These are phyloP conservation scores for Liquidambar formosana DNA, from an alignment of 164 flowering plant genomes.

Conservation along the genomic window DNA sequence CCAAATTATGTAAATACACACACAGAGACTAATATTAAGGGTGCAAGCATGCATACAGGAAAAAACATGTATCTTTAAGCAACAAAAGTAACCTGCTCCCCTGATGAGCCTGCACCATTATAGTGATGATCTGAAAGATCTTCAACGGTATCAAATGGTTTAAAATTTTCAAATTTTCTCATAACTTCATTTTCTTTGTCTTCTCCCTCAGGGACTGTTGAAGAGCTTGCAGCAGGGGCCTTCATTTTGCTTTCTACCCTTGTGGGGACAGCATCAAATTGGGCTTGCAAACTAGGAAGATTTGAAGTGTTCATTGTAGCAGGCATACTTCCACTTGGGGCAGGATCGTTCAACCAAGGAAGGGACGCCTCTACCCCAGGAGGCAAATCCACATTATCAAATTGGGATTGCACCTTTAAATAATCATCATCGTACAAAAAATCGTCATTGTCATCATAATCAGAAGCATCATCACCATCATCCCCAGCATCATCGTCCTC, in stretches of 20 bases:
- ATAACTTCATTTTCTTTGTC: constrained; percentile 18
- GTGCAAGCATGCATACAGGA: neutral
- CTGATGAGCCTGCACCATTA: neutral
- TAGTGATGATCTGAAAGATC: constrained; percentile 53
- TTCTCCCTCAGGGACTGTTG: constrained; percentile 7
- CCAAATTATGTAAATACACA: neutral
- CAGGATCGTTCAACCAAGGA: constrained; percentile 40
- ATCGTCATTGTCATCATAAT: constrained; percentile 25
- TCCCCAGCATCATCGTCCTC: constrained; percentile 15
- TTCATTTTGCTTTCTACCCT: constrained; percentile 18
- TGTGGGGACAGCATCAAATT: constrained; percentile 26
- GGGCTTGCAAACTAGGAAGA: constrained; percentile 21
- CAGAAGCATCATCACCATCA: constrained; percentile 18
- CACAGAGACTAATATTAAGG: neutral
- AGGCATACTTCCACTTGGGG: constrained; percentile 11
- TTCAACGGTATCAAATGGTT: constrained; percentile 46
- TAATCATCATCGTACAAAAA: constrained; percentile 32
- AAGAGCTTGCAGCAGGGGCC: constrained; percentile 24
- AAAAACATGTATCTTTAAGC: neutral
- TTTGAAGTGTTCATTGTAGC: constrained; percentile 14
- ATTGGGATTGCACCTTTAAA: constrained; percentile 41
- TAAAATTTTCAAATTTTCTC: constrained; percentile 28
- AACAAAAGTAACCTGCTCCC: constrained; percentile 26
- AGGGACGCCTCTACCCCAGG: constrained; percentile 58
- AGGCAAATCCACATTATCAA: constrained; percentile 59